Evolutionary conservation across 768 basidiomycete species (phyloP).

Genomic region (Chiua virens): DNA sequence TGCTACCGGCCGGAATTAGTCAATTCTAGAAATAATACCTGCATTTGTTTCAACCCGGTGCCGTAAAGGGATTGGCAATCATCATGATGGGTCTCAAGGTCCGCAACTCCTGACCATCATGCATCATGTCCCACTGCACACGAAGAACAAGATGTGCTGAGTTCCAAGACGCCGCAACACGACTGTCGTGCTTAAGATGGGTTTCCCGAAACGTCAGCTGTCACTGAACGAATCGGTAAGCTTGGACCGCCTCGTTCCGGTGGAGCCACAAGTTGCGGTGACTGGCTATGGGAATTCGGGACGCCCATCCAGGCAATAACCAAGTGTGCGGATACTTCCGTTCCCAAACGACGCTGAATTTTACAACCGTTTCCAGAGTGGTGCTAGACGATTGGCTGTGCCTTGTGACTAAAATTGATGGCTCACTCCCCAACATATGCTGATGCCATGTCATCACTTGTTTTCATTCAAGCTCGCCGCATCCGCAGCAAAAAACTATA

Average conservation of each 20-base stretch:
- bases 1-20: constrained; percentile 30
- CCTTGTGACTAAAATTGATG: constrained; percentile 30
- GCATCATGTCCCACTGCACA: constrained; percentile 8
- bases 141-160: constrained; percentile 8
- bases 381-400: constrained; percentile 26
- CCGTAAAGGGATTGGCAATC: constrained; percentile 37
- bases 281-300: constrained; percentile 11
- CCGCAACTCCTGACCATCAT: constrained; percentile 4
- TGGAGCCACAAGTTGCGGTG: constrained; percentile 9
- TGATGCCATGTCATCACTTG: constrained; percentile 22
- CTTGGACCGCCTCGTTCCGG: constrained; percentile 4
- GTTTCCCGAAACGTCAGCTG: constrained; percentile 14
- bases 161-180: constrained; percentile 18
- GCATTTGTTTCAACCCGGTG: constrained; percentile 28
- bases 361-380: constrained; percentile 24
- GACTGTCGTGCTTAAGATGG: constrained; percentile 15
- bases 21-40: constrained; percentile 23
- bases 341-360: constrained; percentile 25
- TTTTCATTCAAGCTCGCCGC: constrained; percentile 1
- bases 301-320: constrained; percentile 9
- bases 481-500: constrained; percentile 20
- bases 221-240: constrained; percentile 3
- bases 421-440: constrained; percentile 17
- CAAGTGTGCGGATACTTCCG: constrained; percentile 14
- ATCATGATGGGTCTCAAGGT: constrained; percentile 10